Conservation (phyloP, 106 monocot species). For the Dendrobium huoshanense region DNA sequence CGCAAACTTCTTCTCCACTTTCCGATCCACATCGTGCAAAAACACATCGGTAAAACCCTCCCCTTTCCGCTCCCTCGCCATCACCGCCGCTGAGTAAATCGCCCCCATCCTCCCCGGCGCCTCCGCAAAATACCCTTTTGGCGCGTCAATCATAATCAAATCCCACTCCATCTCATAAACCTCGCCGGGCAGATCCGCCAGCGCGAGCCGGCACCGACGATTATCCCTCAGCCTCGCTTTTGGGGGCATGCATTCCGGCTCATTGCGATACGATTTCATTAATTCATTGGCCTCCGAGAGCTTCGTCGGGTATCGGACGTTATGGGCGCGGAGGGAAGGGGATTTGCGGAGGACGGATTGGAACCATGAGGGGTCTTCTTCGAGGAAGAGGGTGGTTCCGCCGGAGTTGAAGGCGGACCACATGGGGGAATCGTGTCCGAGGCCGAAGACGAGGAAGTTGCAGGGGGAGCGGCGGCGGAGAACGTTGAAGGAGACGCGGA, state of each 20-base stretch:
- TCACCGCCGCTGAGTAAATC: slow-evolving; percentile 82
- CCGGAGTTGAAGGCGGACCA: slow-evolving; percentile 73
- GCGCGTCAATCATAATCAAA: slow-evolving; percentile 89
- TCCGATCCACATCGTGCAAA: slow-evolving; percentile 73
- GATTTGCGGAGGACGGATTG: slow-evolving; percentile 19
- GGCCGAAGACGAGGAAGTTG: slow-evolving; percentile 92
- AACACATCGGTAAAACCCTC: slow-evolving; percentile 69
- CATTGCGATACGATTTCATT: slow-evolving; percentile 17
- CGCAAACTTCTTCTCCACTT: slow-evolving; percentile 68
- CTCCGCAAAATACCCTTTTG: slow-evolving; percentile 65
- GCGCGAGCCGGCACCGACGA: slow-evolving; percentile 36
- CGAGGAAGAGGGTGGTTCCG: slow-evolving; percentile 78
- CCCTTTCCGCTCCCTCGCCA: slow-evolving; percentile 55
- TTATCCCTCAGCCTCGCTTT: slow-evolving; percentile 27
- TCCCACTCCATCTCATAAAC: slow-evolving; percentile 70
- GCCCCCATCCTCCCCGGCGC: slow-evolving; percentile 93
- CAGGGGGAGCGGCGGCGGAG: slow-evolving; percentile 43
- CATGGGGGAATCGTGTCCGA: slow-evolving; percentile 69
- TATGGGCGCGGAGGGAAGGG: slow-evolving; percentile 29
- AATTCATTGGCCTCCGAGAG: slow-evolving; percentile 40
- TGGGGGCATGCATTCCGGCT: slow-evolving; percentile 36
- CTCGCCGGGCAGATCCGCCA: slow-evolving; percentile 45
- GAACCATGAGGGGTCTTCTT: slow-evolving; percentile 71
- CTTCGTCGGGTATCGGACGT: slow-evolving; percentile 47
- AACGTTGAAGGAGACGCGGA: slow-evolving; percentile 48